Percentiles rank a stretch among this genome's conserved stretches.
Evolutionary conservation across 768 basidiomycete species (phyloP).

Genomic region (Coprinopsis strossmayeri): DNA sequence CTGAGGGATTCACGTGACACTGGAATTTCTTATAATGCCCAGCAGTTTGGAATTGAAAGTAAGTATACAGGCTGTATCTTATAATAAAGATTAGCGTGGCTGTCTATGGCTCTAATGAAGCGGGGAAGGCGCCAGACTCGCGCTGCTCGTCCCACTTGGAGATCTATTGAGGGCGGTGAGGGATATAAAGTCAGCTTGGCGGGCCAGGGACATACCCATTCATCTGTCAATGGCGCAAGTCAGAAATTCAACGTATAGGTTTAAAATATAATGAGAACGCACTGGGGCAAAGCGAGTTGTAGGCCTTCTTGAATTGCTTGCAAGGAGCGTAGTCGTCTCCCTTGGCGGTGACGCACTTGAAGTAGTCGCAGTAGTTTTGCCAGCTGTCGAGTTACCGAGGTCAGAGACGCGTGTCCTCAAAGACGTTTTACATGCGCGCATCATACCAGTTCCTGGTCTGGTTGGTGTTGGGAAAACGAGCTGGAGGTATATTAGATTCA

Average conservation of each 20-base stretch:
- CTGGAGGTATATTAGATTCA: slow-evolving; percentile 30
- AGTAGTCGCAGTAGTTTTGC: slow-evolving; percentile 98
- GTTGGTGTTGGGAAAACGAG: slow-evolving; percentile 86
- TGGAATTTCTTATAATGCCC: not conserved
- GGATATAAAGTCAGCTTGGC: slow-evolving; percentile 2
- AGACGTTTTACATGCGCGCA: slow-evolving; percentile 2
- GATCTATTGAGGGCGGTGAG: slow-evolving; percentile 41
- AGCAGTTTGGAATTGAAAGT: not conserved
- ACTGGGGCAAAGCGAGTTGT: slow-evolving; percentile 98
- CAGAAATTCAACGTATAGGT: slow-evolving; percentile 1
- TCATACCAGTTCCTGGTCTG: slow-evolving; percentile 92
- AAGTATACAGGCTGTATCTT: no score
- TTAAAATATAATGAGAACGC: slow-evolving; percentile 29
- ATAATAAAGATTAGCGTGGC: no score
- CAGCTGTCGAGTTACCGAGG: slow-evolving; percentile 39
- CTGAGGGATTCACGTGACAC: slow-evolving; percentile 10
- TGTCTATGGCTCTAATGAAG: slow-evolving; percentile 69
- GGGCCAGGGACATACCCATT: slow-evolving; percentile 62
- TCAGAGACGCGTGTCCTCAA: slow-evolving; percentile 1
- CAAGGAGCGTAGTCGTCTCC: slow-evolving; percentile 98
- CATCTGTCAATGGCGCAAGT: slow-evolving; percentile 44
- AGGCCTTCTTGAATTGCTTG: slow-evolving; percentile 96
- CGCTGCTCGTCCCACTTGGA: slow-evolving; percentile 92
- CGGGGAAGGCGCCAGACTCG: slow-evolving; percentile 88
- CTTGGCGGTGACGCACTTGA: slow-evolving; percentile 95